A percentile compares a stretch with the other conserved stretches of the same genome.
Conservation (phyloP, 1,284 basidiomycete genomes). For the Tilletia walkeri region DNA sequence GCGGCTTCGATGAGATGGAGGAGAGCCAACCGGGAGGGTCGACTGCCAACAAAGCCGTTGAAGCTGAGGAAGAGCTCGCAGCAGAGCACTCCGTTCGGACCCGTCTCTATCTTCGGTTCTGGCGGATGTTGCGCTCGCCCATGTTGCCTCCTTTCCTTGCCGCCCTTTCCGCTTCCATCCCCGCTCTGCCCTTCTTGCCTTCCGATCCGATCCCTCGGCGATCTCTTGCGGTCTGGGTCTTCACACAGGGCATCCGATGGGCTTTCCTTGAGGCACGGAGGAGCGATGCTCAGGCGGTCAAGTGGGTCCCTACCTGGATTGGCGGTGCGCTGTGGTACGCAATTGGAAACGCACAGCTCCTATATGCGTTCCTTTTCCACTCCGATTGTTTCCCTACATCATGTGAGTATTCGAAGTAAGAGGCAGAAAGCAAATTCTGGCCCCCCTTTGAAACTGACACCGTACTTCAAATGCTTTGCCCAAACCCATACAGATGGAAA, state of each 20-base stretch:
- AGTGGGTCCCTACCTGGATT: conserved; percentile 43
- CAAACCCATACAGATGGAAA: conserved; percentile 19
- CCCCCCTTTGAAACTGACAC: too few species aligned
- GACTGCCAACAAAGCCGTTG: neutral
- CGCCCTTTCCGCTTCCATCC: conserved; percentile 19
- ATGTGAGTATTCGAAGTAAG: conserved; percentile 24
- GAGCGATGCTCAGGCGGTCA: conserved; percentile 23
- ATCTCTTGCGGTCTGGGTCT: conserved; percentile 31
- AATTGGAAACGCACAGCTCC: conserved; percentile 43
- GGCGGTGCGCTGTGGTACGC: conserved; percentile 42
- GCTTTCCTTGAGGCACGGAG: conserved; percentile 29
- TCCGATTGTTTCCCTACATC: conserved; percentile 35
- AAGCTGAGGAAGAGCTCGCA: conserved; percentile 18
- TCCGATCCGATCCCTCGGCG: conserved; percentile 23
- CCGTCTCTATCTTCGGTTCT: conserved; percentile 28
- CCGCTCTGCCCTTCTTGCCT: conserved; percentile 31
- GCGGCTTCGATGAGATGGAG: neutral
- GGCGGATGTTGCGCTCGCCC: conserved; percentile 29
- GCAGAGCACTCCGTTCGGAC: conserved; percentile 25
- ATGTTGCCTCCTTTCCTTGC: conserved; percentile 33
- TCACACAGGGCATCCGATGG: conserved; percentile 33
- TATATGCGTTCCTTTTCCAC: conserved; percentile 47
- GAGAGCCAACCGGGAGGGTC: neutral
- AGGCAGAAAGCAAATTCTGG: too few species aligned
- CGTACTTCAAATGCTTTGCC: neutral